Evolutionary conservation across 2,329 filamentous ascomycete genomes (phyloP).

Genomic region (Fusarium multiceps): DNA sequence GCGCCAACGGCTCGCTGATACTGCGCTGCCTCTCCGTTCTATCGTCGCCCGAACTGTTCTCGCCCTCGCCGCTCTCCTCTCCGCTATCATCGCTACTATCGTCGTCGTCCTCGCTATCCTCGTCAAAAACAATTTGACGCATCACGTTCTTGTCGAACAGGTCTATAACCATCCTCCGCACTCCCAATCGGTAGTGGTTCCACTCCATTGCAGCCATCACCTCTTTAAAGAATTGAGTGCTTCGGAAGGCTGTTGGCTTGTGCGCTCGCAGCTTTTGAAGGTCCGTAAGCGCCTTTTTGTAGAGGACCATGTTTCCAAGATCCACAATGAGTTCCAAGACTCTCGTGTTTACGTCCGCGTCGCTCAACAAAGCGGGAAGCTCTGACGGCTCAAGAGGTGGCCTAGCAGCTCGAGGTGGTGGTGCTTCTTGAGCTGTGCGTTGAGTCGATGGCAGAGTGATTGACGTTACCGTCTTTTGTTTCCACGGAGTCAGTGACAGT

Average conservation of each 20-base stretch:
- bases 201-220: constrained; percentile 86
- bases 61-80: constrained; percentile 57
- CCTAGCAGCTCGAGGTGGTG: constrained; percentile 56
- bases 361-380: constrained; percentile 61
- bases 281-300: constrained; percentile 86
- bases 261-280: constrained; percentile 82
- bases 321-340: constrained; percentile 89
- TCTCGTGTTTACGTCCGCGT: constrained; percentile 76
- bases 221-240: constrained; percentile 82
- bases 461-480: constrained; percentile 60
- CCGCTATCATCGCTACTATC: constrained; percentile 63
- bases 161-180: constrained; percentile 91
- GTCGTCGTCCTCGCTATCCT: constrained; percentile 59
- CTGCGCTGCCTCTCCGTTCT: constrained; percentile 69
- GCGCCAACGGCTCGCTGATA: constrained; percentile 57
- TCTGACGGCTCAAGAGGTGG: constrained; percentile 58
- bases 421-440: constrained; percentile 61
- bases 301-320: constrained; percentile 91
- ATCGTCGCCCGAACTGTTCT: constrained; percentile 62
- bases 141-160: constrained; percentile 93
- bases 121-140: constrained; percentile 82
- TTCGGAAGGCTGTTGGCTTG: constrained; percentile 79
- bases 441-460: constrained; percentile 63
- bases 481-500: constrained; percentile 76
- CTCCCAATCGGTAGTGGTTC: constrained; percentile 88